Evolutionary conservation across 2,329 filamentous ascomycete species (phyloP), one percentile per base, ranked within the genome.

Genomic region (Aspergillus arachidicola): DNA sequence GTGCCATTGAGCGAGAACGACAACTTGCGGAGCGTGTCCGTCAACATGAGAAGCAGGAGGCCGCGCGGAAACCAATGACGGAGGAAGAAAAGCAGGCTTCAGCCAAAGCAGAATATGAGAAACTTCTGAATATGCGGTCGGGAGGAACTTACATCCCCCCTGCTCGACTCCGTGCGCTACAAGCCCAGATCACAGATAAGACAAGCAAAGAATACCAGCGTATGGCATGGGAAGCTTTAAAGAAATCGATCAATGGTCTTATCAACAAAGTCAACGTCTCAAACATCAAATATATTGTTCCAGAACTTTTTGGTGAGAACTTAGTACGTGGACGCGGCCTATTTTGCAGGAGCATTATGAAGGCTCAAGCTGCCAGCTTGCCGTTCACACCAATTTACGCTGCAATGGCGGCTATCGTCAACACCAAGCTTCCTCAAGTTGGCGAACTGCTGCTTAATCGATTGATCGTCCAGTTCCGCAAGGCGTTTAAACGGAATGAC

Each of bases 211-310:
- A 98, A 81, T 98, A 97, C 76, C 95, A 98, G 85, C 92, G 95
- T 72, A 96, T 99, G 92, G 93, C 94, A 10, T 99, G 95, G 95
- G 95, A 99, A 80, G 94, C 94, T 14, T 83, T 99, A 74, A 99
- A 99, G 83, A 99, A 99, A 84, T 95, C 92, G 56, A 97, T 99
- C 81, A 98, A 99, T 76, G 95, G 95, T 71, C 82, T 99, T 68
- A 97, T 99, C 85, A 99, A 99, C 86, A 99, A 99, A 83, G 91
- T 97, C 83, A 98, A 98, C 80, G 92, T 94, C 61, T 92, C 91
- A 38, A 99, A 99, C 78, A 98, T 99, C 85, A 98, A 99, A 80
- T 87, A 91, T 75, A 97, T 99, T 66, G 93, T 98, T 28, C 94
- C 94, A 1, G 95, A 99, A 80, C 84, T 99, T 53, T 99, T 99